Conservation (phyloP, 164 flowering plant species). For the Liquidambar formosana region DNA sequence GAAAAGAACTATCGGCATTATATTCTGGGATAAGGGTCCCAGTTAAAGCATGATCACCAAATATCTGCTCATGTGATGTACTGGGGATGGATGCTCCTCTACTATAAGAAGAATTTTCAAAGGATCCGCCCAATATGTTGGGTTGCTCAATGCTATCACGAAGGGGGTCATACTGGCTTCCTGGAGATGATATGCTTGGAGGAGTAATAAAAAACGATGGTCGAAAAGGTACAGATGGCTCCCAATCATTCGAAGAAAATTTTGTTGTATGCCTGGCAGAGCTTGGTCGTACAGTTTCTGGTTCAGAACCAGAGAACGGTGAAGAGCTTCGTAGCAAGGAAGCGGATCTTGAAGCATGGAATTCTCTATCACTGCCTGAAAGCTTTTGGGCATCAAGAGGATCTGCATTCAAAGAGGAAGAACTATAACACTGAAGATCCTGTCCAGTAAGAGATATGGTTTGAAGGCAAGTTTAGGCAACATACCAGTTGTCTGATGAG, state of each 20-base stretch:
- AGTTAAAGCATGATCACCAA: constrained; percentile 26
- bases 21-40: constrained; percentile 15
- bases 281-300: constrained; percentile 12
- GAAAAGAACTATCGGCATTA: constrained; percentile 27
- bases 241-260: constrained; percentile 50
- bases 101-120: constrained; percentile 25
- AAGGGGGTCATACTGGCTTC: constrained; percentile 64
- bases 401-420: constrained; percentile 25
- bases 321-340: constrained; percentile 33
- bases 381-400: constrained; percentile 20
- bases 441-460: constrained; percentile 13
- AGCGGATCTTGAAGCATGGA: constrained; percentile 23
- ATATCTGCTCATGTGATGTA: constrained; percentile 23
- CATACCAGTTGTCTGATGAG: constrained; percentile 12
- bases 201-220: constrained; percentile 56
- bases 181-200: constrained; percentile 37
- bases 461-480: too few species aligned
- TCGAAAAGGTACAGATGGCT: constrained; percentile 76
- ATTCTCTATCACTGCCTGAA: constrained; percentile 22
- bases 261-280: constrained; percentile 22
- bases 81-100: constrained; percentile 17
- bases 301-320: constrained; percentile 30
- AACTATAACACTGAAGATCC: constrained; percentile 22
- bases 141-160: constrained; percentile 61
- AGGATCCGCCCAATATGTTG: constrained; percentile 25